Percentiles rank a stretch among this genome's conserved stretches.
These are phyloP conservation scores for Paramecium octaurelia DNA, from an alignment of 73 alveolate genomes.

Conservation along the genomic window DNA sequence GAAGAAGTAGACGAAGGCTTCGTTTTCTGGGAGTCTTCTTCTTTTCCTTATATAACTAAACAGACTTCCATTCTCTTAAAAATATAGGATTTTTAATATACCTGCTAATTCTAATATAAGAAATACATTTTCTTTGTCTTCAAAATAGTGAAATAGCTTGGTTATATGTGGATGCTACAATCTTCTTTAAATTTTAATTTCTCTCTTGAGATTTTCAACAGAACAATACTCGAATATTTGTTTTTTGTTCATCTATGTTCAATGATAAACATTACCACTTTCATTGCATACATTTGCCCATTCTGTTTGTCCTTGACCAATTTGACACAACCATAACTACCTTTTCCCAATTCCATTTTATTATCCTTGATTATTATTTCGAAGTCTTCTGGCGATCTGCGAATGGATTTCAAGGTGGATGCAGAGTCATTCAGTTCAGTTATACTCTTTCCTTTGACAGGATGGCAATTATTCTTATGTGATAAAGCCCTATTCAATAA, in stretches of 20 bases:
- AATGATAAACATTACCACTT: background rate
- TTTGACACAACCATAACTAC: conserved; percentile 55
- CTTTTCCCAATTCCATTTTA: conserved; percentile 37
- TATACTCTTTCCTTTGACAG: background rate
- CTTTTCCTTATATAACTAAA: conserved; percentile 52
- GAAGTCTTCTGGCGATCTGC: conserved; percentile 3
- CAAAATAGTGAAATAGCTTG: conserved; percentile 84
- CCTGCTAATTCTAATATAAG: conserved; percentile 78
- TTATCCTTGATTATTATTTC: conserved; percentile 31
- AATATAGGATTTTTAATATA: background rate
- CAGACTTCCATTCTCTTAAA: conserved; percentile 63
- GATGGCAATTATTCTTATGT: background rate
- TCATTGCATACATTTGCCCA: conserved; percentile 53
- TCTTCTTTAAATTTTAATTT: conserved; percentile 89
- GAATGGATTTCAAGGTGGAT: conserved; percentile 2
- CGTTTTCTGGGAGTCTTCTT: conserved; percentile 64
- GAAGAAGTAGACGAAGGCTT: conserved; percentile 62
- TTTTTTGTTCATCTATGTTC: conserved; percentile 43
- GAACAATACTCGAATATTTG: conserved; percentile 53
- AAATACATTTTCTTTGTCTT: conserved; percentile 84
- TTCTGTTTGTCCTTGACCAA: conserved; percentile 40
- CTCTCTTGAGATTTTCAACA: conserved; percentile 69
- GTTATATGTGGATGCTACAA: conserved; percentile 87
- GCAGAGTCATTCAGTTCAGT: conserved; percentile 25
- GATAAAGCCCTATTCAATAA: background rate